These are phyloP conservation scores for Wolfiporia cocos DNA, from an alignment of 1,284 basidiomycete species.

Conservation along the genomic window DNA sequence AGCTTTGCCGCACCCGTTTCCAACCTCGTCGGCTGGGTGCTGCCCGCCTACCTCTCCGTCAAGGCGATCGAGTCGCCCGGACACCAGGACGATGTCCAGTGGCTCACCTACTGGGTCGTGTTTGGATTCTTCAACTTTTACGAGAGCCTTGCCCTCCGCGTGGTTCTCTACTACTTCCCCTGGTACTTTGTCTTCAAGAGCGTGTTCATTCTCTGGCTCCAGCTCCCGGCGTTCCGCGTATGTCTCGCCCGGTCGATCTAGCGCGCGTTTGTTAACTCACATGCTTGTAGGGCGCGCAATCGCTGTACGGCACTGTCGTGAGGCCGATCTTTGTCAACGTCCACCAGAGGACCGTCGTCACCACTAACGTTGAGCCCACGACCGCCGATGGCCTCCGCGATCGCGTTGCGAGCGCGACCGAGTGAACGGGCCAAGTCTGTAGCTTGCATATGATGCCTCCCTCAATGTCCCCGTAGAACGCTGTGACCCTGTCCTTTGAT, in stretches of 20 bases:
- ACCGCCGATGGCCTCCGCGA: constrained; percentile 38
- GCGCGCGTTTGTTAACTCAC: constrained; percentile 7
- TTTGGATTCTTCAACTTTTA: constrained; percentile 85
- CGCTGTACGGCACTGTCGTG: constrained; percentile 24
- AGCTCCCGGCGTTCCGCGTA: constrained; percentile 76
- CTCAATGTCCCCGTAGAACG: not conserved
- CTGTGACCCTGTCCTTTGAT: not conserved
- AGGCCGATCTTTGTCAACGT: constrained; percentile 25
- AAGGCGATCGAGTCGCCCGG: constrained; percentile 76
- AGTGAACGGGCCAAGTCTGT: not conserved
- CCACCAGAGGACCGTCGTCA: constrained; percentile 17
- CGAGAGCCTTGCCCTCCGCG: constrained; percentile 68
- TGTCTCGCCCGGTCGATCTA: constrained; percentile 29
- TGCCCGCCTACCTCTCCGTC: constrained; percentile 84
- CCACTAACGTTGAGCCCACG: constrained; percentile 17
- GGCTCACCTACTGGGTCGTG: constrained; percentile 87
- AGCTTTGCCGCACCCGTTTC: constrained; percentile 76
- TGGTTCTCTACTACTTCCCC: constrained; percentile 78
- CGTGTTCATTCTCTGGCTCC: constrained; percentile 82
- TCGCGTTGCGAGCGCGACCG: constrained; percentile 34
- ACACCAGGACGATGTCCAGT: constrained; percentile 76
- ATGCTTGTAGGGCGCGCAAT: constrained; percentile 24
- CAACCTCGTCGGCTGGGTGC: constrained; percentile 79
- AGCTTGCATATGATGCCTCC: not conserved
- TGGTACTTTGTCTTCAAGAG: constrained; percentile 93